Conservation (phyloP, 2,329 filamentous ascomycete species). For the Colletotrichum tofieldiae region DNA sequence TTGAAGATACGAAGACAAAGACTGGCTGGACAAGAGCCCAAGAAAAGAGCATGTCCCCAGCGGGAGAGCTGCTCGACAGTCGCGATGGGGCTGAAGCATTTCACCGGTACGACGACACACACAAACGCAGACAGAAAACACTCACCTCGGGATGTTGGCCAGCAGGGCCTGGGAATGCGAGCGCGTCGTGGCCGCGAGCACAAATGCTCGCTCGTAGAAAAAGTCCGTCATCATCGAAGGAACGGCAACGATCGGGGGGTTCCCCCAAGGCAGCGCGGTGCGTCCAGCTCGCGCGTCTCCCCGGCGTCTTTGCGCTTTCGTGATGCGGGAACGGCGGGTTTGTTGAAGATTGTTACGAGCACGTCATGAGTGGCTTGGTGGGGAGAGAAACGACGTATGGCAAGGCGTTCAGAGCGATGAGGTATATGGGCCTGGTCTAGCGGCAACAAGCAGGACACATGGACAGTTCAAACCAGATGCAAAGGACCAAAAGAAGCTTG, state of each 20-base stretch:
- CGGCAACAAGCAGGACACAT: not conserved
- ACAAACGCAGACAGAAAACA: not conserved
- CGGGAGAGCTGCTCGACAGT: not conserved
- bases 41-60: not conserved
- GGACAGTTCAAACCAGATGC: not conserved
- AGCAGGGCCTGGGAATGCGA: constrained; percentile 20
- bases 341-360: constrained; percentile 3
- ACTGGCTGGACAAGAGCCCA: not conserved
- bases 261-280: constrained; percentile 1
- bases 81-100: not conserved
- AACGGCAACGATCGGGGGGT: not conserved
- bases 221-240: constrained; percentile 20
- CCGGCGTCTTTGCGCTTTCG: constrained; percentile 11
- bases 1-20: not conserved
- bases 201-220: constrained; percentile 31
- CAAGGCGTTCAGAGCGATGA: not conserved
- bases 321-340: not conserved
- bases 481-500: not conserved
- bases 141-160: constrained; percentile 27
- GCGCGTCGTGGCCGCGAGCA: constrained; percentile 22
- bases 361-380: constrained; percentile 27
- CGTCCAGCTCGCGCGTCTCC: constrained; percentile 5
- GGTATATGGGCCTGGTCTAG: not conserved
- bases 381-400: not conserved
- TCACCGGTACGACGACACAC: not conserved